Evolutionary conservation across 2,329 filamentous ascomycete genomes (phyloP), one percentile per base, ranked within the genome.

Genomic region (Cercospora sojina): DNA sequence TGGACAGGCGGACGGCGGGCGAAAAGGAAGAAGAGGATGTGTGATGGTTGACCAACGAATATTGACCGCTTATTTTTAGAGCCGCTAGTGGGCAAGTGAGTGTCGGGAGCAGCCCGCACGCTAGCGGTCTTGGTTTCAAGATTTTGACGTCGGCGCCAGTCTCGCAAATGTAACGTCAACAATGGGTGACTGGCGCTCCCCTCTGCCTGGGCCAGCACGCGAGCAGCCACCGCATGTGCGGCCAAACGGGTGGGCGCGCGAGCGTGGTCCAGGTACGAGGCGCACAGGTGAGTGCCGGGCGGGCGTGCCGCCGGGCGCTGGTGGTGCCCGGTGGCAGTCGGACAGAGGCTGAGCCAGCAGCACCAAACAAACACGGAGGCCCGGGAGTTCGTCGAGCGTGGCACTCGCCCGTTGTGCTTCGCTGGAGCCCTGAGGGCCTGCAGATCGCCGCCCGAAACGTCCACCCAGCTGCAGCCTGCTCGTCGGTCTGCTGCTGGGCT

Each of bases 401-500:
- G 61, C 20, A 32, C 47, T 27, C 29, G 23, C 12, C 35, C 47
- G 35, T 41, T 13, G 29, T 41, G 35, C 31, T 12, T 13, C 6
- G 35, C 27, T 18, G 35, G 23, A n/a, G 35, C 58, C 41, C 38
- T 43, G 53, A 60, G 63, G 58, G 35, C 64, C 64, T 68, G 67
- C 67, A 68, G 67, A 66, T 68, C 57, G 56, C 51, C 29, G n/a
- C 41, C 41, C 41, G n/a, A 47, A 20, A 47, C 10, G 41, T 12
- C n/a, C 41, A 47, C 41, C 41, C 7, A 20, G 41, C 41, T 47
- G 41, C n/a, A 47, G 41, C 6, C 41, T 18, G 41, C n/a, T 12
- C 41, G 18, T 47, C 18, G 18, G n/a, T 18, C 43, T 12, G 43
- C 43, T 49, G 43, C 43, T 18, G n/a, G 43, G 43, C n/a, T 49